Evolutionary conservation across 192 early-diverging fungal species (phyloP).

Genomic region (Fimicolochytrium jonesii): DNA sequence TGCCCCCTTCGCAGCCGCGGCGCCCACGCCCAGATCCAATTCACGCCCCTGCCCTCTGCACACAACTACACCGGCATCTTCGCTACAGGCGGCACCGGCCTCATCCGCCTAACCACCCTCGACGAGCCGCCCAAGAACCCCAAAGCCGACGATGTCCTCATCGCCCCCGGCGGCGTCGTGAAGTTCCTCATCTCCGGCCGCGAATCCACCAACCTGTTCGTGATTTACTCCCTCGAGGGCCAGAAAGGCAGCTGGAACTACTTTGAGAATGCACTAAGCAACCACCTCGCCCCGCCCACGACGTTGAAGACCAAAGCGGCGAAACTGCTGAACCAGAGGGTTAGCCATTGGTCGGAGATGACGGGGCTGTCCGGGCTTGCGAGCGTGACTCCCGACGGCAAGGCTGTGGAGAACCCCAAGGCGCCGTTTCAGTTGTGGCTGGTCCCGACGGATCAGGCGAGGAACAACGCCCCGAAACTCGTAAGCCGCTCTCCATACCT

Average conservation of each 20-base stretch:
- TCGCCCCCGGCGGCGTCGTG: constrained; percentile 14
- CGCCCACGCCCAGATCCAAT: constrained; percentile 7
- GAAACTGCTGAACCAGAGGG: constrained; percentile 7
- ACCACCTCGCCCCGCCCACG: constrained; percentile 7
- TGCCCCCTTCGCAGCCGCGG: background rate
- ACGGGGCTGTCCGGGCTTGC: constrained; percentile 3
- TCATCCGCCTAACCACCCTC: constrained; percentile 16
- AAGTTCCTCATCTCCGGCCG: constrained; percentile 4
- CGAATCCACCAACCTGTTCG: constrained; percentile 13
- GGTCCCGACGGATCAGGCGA: background rate
- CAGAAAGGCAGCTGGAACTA: constrained; percentile 9
- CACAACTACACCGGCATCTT: constrained; percentile 15
- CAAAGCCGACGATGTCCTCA: constrained; percentile 1
- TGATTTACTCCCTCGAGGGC: constrained; percentile 11
- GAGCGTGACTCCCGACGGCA: background rate
- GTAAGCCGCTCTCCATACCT: background rate
- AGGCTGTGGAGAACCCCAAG: background rate
- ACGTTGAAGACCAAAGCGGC: background rate
- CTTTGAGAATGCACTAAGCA: constrained; percentile 8
- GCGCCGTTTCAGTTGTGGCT: constrained; percentile 8
- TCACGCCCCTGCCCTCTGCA: background rate
- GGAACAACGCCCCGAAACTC: constrained; percentile 1
- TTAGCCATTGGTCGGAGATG: constrained; percentile 9
- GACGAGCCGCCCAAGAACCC: constrained; percentile 12
- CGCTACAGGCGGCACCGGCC: background rate